Percentiles rank a stretch among this genome's conserved stretches.
Conservation (phyloP, 2,329 filamentous ascomycete genomes). For the Blastomyces percursus region DNA sequence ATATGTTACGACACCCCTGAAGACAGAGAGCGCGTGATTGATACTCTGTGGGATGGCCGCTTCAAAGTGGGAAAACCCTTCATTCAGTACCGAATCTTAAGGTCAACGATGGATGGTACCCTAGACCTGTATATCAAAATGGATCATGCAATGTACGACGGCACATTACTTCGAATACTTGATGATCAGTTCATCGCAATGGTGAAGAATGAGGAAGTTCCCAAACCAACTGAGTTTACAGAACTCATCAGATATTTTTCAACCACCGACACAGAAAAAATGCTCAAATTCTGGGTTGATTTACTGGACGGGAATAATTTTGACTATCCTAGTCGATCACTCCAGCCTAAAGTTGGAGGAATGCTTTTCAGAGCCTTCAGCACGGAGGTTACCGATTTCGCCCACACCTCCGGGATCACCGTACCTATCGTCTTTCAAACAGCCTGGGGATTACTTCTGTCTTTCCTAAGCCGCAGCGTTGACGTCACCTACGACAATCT, state of each 20-base stretch:
- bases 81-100: conserved; percentile 26
- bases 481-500: conserved; percentile 29
- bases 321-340: conserved; percentile 6
- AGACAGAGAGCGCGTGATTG: conserved; percentile 16
- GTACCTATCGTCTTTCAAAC: conserved; percentile 29
- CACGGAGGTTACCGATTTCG: conserved; percentile 16
- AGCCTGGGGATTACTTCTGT: conserved; percentile 23
- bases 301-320: conserved; percentile 15
- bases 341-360: conserved; percentile 10
- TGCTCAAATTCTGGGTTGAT: conserved; percentile 14
- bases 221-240: conserved; percentile 20
- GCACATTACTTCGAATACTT: conserved; percentile 30
- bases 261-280: neutral
- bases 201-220: conserved; percentile 11
- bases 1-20: conserved; percentile 15
- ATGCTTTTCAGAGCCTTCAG: conserved; percentile 8
- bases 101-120: conserved; percentile 14
- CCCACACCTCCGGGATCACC: conserved; percentile 21
- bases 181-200: conserved; percentile 26
- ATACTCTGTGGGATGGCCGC: conserved; percentile 18
- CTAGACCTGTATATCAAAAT: conserved; percentile 30
- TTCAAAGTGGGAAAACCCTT: conserved; percentile 27
- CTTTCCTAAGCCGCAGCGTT: conserved; percentile 12
- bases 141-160: conserved; percentile 83
- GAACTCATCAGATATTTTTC: neutral